A percentile compares a stretch with the other conserved stretches of the same genome.
Conservation (phyloP, 495 filamentous ascomycete species). For the Hyaloscypha bicolor region DNA sequence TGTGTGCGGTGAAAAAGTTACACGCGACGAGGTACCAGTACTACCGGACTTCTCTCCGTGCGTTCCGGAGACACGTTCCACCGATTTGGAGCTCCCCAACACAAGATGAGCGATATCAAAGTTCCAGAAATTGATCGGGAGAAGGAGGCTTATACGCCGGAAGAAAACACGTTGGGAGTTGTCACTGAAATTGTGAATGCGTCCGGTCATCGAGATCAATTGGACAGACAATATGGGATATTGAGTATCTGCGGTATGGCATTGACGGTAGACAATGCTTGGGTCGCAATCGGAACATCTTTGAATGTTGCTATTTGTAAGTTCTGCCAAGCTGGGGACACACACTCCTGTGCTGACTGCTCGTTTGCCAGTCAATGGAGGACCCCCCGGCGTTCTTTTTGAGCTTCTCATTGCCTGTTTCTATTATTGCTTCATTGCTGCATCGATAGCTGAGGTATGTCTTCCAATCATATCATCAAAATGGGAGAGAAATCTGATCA, state of each 20-base stretch:
- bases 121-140: not conserved
- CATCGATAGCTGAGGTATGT: conserved; percentile 45
- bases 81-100: not conserved
- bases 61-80: not conserved
- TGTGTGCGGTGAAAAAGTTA: not conserved
- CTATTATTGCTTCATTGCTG: conserved; percentile 48
- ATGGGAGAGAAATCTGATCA: not conserved
- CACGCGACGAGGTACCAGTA: not conserved
- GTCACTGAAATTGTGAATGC: conserved; percentile 43
- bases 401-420: conserved; percentile 50
- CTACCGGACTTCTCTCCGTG: not conserved
- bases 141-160: not conserved
- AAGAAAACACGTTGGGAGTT: not conserved
- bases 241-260: conserved; percentile 56
- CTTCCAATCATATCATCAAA: not conserved
- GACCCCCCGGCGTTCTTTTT: conserved; percentile 58
- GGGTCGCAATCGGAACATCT: conserved; percentile 56
- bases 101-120: not conserved
- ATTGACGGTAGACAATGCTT: conserved; percentile 56
- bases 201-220: conserved; percentile 57
- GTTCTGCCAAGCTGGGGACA: conserved; percentile 25
- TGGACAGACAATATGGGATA: conserved; percentile 56
- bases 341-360: not conserved
- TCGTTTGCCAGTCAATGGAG: conserved; percentile 50
- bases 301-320: conserved; percentile 55